Evolutionary conservation across 176 grass and related monocot genomes (phyloP).

Genomic region (Tillandsia fasciculata): DNA sequence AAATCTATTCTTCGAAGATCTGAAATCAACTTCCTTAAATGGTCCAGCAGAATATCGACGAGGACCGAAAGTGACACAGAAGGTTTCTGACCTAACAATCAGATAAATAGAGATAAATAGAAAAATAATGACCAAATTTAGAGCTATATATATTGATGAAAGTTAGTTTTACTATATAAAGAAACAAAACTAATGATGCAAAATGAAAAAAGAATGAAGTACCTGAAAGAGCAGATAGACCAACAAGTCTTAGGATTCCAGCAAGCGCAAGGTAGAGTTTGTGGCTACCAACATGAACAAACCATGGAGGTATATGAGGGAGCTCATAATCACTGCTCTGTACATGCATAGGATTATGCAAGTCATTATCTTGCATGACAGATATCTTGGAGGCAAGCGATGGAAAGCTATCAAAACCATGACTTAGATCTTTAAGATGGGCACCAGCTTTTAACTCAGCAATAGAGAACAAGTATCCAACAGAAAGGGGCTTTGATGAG

Average conservation of each 20-base stretch:
- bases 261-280: conserved; percentile 69
- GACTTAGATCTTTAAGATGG: conserved; percentile 30
- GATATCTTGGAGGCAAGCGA: conserved; percentile 40
- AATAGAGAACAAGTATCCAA: conserved; percentile 85
- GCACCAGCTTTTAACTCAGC: conserved; percentile 66
- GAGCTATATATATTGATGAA: not conserved
- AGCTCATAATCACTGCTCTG: conserved; percentile 34
- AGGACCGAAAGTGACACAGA: conserved; percentile 45
- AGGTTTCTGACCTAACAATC: conserved; percentile 43
- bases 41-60: conserved; percentile 76
- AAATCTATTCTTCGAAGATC: conserved; percentile 44
- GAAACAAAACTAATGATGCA: not conserved
- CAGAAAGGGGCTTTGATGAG: conserved; percentile 61
- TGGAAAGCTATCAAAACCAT: conserved; percentile 30
- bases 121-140: not conserved
- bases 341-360: conserved; percentile 20
- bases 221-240: conserved; percentile 63
- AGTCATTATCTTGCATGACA: conserved; percentile 45
- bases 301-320: conserved; percentile 87
- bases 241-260: conserved; percentile 77
- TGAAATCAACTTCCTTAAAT: conserved; percentile 63
- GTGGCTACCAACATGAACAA: conserved; percentile 47
- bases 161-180: not conserved
- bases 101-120: conserved; percentile 33
- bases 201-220: conserved; percentile 2